Percentiles rank a stretch among this genome's conserved stretches.
Evolutionary conservation across 2,329 filamentous ascomycete genomes (phyloP).

Genomic region (Thelonectria olida): DNA sequence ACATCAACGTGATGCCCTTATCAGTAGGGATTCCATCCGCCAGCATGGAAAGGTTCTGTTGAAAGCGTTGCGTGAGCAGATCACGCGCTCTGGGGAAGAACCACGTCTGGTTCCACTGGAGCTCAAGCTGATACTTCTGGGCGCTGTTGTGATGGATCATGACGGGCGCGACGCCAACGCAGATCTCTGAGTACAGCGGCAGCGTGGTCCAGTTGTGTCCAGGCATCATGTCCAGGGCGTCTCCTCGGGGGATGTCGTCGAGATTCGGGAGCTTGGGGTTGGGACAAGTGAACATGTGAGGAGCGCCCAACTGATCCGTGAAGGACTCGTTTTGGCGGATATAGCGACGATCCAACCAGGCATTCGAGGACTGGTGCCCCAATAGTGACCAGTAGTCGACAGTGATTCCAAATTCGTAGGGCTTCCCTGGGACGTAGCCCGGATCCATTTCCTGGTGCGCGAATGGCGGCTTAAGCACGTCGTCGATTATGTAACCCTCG

Average conservation of each 20-base stretch:
- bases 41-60: constrained; percentile 25
- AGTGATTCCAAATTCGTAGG: constrained; percentile 38
- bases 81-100: constrained; percentile 30
- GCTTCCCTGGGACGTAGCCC: constrained; percentile 30
- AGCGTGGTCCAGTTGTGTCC: constrained; percentile 36
- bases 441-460: constrained; percentile 32
- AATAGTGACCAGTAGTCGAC: constrained; percentile 42
- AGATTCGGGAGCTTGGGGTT: constrained; percentile 25
- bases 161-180: constrained; percentile 39
- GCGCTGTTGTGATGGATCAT: constrained; percentile 43
- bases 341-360: constrained; percentile 35
- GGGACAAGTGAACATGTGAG: constrained; percentile 33
- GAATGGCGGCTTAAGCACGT: constrained; percentile 38
- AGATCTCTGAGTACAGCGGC: constrained; percentile 42
- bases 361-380: constrained; percentile 38
- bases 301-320: constrained; percentile 30
- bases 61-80: constrained; percentile 29
- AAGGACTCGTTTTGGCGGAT: constrained; percentile 33
- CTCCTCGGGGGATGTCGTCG: constrained; percentile 19
- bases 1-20: constrained; percentile 26
- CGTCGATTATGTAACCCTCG: constrained; percentile 23
- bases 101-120: constrained; percentile 39
- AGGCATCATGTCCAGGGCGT: constrained; percentile 5
- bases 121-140: constrained; percentile 30
- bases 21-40: constrained; percentile 25